Percentiles rank a stretch among this genome's conserved stretches.
phyloP scores from a whole-genome alignment of 2,329 filamentous ascomycete species.

The Trichoderma endophyticum region DNA sequence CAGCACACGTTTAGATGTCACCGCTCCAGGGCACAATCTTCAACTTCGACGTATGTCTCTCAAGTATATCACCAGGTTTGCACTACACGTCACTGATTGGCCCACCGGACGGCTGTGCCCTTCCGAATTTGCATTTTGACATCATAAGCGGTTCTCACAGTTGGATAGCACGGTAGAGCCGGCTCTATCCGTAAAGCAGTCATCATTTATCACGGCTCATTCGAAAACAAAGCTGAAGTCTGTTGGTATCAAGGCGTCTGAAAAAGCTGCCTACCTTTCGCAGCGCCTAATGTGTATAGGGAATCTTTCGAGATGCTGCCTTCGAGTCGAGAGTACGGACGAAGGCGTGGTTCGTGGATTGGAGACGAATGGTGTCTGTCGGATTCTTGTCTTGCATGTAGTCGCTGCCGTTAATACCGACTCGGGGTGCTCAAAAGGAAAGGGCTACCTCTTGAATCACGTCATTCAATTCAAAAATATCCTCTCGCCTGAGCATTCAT shows the following conservation, averaged over 20 bases:
- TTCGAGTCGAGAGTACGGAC: background rate
- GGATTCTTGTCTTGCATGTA: background rate
- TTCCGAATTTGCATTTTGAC: background rate
- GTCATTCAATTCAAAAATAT: accelerated
- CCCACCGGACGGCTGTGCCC: background rate
- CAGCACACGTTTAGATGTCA: background rate
- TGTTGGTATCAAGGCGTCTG: background rate
- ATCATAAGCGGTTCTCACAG: background rate
- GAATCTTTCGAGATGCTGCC: background rate
- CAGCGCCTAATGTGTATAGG: background rate
- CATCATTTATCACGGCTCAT: background rate
- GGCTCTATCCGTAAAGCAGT: background rate
- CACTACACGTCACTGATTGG: background rate
- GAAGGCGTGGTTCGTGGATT: background rate
- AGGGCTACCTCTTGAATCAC: background rate
- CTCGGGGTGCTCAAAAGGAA: accelerated
- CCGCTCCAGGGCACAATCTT: background rate
- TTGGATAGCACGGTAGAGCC: background rate
- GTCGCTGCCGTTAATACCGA: background rate
- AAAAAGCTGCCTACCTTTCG: background rate
- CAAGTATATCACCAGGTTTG: background rate
- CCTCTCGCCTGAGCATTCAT: background rate
- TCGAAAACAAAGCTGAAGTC: background rate
- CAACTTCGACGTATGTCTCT: background rate
- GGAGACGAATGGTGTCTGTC: background rate